Conservation (phyloP, 805 yeast species). For the Zygosaccharomyces kombuchaensis region DNA sequence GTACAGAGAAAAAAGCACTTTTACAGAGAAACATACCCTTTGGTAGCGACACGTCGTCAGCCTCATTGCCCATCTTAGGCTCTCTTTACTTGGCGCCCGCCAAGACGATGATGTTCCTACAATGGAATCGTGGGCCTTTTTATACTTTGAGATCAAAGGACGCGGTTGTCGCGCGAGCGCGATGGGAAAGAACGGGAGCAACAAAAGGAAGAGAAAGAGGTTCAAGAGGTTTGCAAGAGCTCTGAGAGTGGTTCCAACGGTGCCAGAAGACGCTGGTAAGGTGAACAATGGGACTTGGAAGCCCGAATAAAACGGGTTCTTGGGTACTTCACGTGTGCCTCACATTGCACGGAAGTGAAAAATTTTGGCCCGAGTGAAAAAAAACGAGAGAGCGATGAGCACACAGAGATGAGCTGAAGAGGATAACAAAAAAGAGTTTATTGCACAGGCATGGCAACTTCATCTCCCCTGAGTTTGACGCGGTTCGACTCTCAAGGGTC, state of each 20-base stretch:
- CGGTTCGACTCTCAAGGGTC: conserved; percentile 61
- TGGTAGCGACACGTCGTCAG: conserved; percentile 43
- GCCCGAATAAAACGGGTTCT: neutral
- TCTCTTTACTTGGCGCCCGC: conserved; percentile 15
- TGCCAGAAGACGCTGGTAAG: neutral
- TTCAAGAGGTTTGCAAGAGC: neutral
- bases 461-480: conserved; percentile 36
- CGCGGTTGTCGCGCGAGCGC: conserved; percentile 10
- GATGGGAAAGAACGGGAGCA: neutral
- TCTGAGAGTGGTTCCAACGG: neutral
- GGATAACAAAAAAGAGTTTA: neutral
- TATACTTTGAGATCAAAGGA: conserved; percentile 8
- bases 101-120: neutral
- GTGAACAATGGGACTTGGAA: neutral
- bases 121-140: conserved; percentile 7
- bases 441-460: conserved; percentile 2
- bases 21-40: conserved; percentile 33
- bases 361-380: conserved; percentile 7
- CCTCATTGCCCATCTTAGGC: conserved; percentile 21
- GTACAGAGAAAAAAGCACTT: neutral
- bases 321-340: neutral
- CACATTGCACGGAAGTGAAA: conserved; percentile 14
- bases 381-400: conserved; percentile 11
- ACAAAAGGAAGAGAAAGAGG: neutral
- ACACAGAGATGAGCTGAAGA: conserved; percentile 8